These are phyloP conservation scores for Ustilago sp. DNA, from an alignment of 1,284 basidiomycete genomes.

Conservation along the genomic window DNA sequence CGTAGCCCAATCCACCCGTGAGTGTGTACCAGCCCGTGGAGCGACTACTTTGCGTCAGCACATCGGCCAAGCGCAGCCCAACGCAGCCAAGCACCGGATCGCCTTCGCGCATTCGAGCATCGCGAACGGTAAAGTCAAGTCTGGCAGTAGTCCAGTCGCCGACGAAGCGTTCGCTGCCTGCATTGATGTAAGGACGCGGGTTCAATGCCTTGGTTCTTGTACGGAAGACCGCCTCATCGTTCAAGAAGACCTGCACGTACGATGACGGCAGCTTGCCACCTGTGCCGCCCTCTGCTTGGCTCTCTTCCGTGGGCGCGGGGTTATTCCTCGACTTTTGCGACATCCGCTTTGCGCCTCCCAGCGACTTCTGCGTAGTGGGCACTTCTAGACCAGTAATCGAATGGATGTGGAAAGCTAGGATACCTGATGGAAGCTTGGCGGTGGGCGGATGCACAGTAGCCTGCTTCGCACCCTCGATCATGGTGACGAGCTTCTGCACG, in stretches of 20 bases:
- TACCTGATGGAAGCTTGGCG: constrained; percentile 49
- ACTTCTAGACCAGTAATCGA: constrained; percentile 58
- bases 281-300: constrained; percentile 43
- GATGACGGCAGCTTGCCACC: constrained; percentile 58
- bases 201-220: constrained; percentile 63
- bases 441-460: constrained; percentile 52
- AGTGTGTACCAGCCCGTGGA: constrained; percentile 58
- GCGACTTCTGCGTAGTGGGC: constrained; percentile 47
- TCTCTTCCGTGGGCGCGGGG: constrained; percentile 38
- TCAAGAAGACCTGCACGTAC: constrained; percentile 64
- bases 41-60: constrained; percentile 47
- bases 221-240: constrained; percentile 64
- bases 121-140: constrained; percentile 59
- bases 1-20: constrained; percentile 58
- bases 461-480: constrained; percentile 56
- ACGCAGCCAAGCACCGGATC: constrained; percentile 64
- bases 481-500: constrained; percentile 46
- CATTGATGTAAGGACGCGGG: constrained; percentile 63
- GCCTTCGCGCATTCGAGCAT: constrained; percentile 59
- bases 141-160: constrained; percentile 58
- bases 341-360: constrained; percentile 41
- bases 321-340: constrained; percentile 37
- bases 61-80: constrained; percentile 52
- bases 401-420: constrained; percentile 65
- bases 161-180: constrained; percentile 60